Evolutionary conservation across 1,284 basidiomycete genomes (phyloP), one percentile per base, ranked within the genome.

Genomic region (Sporisorium reilianum): DNA sequence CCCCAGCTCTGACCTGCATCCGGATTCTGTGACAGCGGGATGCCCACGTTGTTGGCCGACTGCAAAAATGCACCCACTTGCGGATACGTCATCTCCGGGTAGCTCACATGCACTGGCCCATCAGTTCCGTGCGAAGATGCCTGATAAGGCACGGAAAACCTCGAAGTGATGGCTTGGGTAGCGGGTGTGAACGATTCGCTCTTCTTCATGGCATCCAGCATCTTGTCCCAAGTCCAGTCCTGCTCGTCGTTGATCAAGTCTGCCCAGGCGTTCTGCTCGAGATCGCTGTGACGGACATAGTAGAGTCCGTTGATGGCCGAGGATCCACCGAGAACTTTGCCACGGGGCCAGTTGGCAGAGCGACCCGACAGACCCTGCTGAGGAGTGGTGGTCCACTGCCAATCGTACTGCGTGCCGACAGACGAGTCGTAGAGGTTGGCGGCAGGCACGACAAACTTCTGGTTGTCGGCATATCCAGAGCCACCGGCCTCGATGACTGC

Each of bases 1-100:
- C 90, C 88, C 84, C 86, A 87, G 72, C 85, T 85, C 20, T 87
- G 78, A 64, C 90, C 90, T 38, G 85, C 85, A 63, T 88, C 86
- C 0, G 89, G 86, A 67, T 90, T 88, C 2, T 84, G 60, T 20
- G 83, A 84, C 12, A 83, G 75, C 0, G 86, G 84, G 38, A 89
- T 85, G 56, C 89, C 87, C 71, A 88, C 80, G 52, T 51, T 50
- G 7, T 44, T 44, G 16, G 66, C 57, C 5, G 62, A 48, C 28
- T 78, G 53, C 25, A 83, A 45, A 45, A 77, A 83, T 2, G 74
- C 76, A 5, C 64, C 68, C 0, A 80, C 75, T 12, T 65, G 55
- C 2, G 74, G 55, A 53, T 78, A 80, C 1, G 63, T 73, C 9
- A 34, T 46, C 8, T 59, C 72, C 2, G 82, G 79, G 20, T 67